Evolutionary conservation across 495 filamentous ascomycete species (phyloP).

Genomic region (Daldinia vernicosa): DNA sequence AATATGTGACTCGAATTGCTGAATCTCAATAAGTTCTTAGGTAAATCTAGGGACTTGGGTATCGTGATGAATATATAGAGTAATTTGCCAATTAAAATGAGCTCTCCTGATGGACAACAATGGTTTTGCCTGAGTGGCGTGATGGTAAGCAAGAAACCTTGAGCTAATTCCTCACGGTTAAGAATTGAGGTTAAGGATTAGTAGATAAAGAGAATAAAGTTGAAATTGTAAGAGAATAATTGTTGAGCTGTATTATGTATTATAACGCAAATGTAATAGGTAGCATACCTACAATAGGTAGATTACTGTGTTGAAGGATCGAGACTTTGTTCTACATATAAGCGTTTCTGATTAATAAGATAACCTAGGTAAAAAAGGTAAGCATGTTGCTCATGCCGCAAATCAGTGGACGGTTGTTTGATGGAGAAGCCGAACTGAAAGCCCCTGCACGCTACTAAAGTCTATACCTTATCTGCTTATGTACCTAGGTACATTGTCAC

Average conservation of each 20-base stretch:
- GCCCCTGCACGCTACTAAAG: neutral
- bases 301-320: neutral
- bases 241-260: neutral
- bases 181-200: neutral
- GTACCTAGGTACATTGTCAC: neutral
- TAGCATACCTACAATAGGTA: neutral
- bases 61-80: neutral
- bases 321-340: neutral
- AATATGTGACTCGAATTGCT: neutral
- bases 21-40: neutral
- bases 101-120: neutral
- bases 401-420: neutral
- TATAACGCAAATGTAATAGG: neutral
- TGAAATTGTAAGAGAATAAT: neutral
- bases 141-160: neutral
- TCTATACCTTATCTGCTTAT: neutral
- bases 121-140: neutral
- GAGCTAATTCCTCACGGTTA: neutral
- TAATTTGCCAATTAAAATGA: neutral
- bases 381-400: neutral
- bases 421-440: conserved; percentile 2
- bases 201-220: neutral
- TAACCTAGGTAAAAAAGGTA: conserved; percentile 3
- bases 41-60: neutral
- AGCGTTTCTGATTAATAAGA: neutral